phyloP scores from a whole-genome alignment of 2,329 filamentous ascomycete species.

The Simplicillium sp. region DNA sequence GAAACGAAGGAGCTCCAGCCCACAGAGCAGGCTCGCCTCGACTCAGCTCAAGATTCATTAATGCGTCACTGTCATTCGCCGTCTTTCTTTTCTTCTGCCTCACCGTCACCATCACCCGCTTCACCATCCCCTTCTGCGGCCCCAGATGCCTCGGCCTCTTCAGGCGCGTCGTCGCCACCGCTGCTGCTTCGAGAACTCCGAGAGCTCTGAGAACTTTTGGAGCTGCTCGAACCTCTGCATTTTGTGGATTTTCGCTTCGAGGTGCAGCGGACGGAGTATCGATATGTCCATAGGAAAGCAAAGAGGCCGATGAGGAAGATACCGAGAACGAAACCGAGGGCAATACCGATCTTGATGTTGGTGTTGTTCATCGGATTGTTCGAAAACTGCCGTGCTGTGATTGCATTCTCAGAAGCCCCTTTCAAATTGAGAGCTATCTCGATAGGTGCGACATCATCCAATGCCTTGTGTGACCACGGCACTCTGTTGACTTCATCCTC shows the following conservation, averaged over 20 bases:
- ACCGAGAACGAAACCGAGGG: slow-evolving; percentile 29
- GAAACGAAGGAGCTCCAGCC: too few species aligned
- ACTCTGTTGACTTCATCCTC: not conserved
- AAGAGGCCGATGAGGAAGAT: slow-evolving; percentile 25
- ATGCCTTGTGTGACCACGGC: not conserved
- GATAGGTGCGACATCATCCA: not conserved
- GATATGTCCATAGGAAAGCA: slow-evolving; percentile 30
- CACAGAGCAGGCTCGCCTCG: too few species aligned
- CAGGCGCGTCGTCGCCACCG: not conserved
- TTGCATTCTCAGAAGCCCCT: not conserved
- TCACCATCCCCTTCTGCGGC: not conserved
- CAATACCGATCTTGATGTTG: slow-evolving; percentile 32
- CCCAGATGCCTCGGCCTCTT: not conserved
- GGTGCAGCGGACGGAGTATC: slow-evolving; percentile 24
- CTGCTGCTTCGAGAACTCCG: slow-evolving; percentile 7
- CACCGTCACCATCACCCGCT: too few species aligned
- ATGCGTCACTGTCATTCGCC: too few species aligned
- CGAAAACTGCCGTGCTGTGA: slow-evolving; percentile 10
- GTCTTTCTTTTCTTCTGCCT: too few species aligned
- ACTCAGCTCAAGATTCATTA: too few species aligned
- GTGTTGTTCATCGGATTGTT: slow-evolving; percentile 17
- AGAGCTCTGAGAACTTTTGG: slow-evolving; percentile 19
- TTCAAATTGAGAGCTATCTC: not conserved
- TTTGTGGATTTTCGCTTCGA: slow-evolving; percentile 10
- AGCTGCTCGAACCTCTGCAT: slow-evolving; percentile 14